A percentile compares a stretch with the other conserved stretches of the same genome.
phyloP scores from a whole-genome alignment of 1,284 basidiomycete species.

The Pholiota adiposa region DNA sequence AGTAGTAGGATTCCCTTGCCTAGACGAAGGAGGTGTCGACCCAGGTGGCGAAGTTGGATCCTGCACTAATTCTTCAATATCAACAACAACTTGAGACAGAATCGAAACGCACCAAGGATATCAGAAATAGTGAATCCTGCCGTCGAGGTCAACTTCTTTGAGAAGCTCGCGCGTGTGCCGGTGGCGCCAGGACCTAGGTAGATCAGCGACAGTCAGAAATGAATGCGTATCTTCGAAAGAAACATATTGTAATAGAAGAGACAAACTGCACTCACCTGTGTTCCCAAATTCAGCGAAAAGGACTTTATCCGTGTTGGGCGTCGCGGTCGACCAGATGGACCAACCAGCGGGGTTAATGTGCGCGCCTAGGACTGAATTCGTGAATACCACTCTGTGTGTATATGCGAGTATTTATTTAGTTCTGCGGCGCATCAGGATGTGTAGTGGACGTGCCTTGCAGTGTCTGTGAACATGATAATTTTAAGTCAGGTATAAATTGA shows the following conservation, averaged over 20 bases:
- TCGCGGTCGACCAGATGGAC: constrained; percentile 14
- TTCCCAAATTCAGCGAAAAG: constrained; percentile 10
- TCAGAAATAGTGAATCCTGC: constrained; percentile 10
- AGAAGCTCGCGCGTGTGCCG: constrained; percentile 9
- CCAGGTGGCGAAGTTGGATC: constrained; percentile 11
- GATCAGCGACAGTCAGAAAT: too few species aligned
- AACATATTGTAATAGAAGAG: too few species aligned
- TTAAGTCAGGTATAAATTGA: not conserved
- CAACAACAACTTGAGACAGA: not conserved
- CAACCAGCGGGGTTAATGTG: constrained; percentile 13
- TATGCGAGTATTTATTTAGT: too few species aligned
- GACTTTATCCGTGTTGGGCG: constrained; percentile 10
- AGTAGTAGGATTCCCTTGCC: too few species aligned
- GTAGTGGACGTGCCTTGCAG: not conserved
- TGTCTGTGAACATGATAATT: not conserved
- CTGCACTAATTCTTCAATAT: not conserved
- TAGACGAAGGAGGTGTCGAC: constrained; percentile 9
- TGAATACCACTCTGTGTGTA: constrained; percentile 8
- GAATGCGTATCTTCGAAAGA: too few species aligned
- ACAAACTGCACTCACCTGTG: not conserved
- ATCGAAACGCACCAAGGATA: constrained; percentile 4
- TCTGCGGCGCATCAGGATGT: too few species aligned
- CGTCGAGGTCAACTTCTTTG: constrained; percentile 6
- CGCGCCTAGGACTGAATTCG: constrained; percentile 4
- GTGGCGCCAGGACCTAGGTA: constrained; percentile 5